These are phyloP conservation scores for Suaeda aralocaspica DNA, from an alignment of 148 eudicot genomes.

Conservation along the genomic window DNA sequence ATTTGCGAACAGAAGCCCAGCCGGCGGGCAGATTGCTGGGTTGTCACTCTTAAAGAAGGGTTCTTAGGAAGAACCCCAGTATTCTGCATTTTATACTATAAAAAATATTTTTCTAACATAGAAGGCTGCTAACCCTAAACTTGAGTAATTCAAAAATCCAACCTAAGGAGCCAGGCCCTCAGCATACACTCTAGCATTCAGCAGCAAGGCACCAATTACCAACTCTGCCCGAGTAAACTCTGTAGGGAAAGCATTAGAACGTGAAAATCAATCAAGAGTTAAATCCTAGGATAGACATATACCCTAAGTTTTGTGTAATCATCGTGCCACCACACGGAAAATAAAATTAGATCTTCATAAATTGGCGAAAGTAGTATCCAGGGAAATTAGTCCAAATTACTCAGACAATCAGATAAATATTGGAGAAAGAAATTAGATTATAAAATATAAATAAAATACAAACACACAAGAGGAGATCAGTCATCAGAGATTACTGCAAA, in stretches of 20 bases:
- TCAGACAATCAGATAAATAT: too few relatives aligned
- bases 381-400: too few relatives aligned
- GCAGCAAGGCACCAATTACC: not conserved
- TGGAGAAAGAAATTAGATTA: too few relatives aligned
- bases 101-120: constrained; percentile 20
- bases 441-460: too few relatives aligned
- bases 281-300: not conserved
- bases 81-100: constrained; percentile 58
- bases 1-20: constrained; percentile 80
- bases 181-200: constrained; percentile 6
- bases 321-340: not conserved
- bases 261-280: constrained; percentile 6
- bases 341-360: too few relatives aligned
- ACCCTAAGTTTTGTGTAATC: not conserved
- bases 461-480: too few relatives aligned
- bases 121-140: constrained; percentile 23
- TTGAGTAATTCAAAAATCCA: constrained; percentile 4
- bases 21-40: constrained; percentile 83
- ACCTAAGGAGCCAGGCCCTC: not conserved
- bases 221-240: constrained; percentile 2
- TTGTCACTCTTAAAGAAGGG: constrained; percentile 56
- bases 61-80: constrained; percentile 64
- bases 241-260: constrained; percentile 10
- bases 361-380: too few relatives aligned
- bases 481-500: too few relatives aligned